A percentile compares a stretch with the other conserved stretches of the same genome.
phyloP scores from a whole-genome alignment of 139 green algal species.

The Spirogloea muscicola region DNA sequence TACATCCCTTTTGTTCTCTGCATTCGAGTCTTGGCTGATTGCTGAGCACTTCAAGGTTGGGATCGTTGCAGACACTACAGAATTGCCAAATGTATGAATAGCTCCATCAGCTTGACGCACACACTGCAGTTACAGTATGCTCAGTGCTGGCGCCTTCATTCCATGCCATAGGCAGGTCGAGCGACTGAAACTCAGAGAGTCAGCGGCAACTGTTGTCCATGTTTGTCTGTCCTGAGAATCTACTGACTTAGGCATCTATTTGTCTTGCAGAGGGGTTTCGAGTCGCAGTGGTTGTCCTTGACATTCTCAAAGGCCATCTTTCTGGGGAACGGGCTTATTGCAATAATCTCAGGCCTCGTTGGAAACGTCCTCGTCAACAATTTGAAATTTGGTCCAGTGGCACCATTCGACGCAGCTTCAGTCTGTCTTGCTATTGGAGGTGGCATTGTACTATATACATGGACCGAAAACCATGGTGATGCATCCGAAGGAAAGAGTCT shows the following conservation, averaged over 20 bases:
- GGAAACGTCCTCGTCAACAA: conserved; percentile 78
- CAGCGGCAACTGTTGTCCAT: conserved; percentile 68
- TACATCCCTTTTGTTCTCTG: conserved; percentile 90
- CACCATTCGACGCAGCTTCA: conserved; percentile 88
- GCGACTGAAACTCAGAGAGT: too few relatives aligned
- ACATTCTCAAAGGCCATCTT: conserved; percentile 89
- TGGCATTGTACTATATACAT: conserved; percentile 66
- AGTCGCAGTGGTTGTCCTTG: conserved; percentile 70
- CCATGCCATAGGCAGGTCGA: too few relatives aligned
- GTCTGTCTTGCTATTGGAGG: conserved; percentile 75
- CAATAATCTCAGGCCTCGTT: conserved; percentile 82
- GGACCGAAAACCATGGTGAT: conserved; percentile 90
- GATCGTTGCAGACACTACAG: too few relatives aligned
- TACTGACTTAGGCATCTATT: conserved; percentile 93
- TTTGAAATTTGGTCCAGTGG: conserved; percentile 72
- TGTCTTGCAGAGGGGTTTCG: conserved; percentile 61
- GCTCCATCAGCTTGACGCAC: too few relatives aligned
- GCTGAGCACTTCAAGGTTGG: conserved; percentile 78
- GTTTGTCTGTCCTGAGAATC: conserved; percentile 89
- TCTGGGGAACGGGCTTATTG: conserved; percentile 89
- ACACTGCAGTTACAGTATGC: too few relatives aligned
- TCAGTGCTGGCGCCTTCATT: too few relatives aligned
- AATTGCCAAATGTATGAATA: too few relatives aligned
- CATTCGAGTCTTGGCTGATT: conserved; percentile 94
- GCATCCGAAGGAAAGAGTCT: conserved; percentile 18